These are phyloP conservation scores for Globisporangium canariense DNA, from an alignment of 352 stramenopile species.

Conservation along the genomic window DNA sequence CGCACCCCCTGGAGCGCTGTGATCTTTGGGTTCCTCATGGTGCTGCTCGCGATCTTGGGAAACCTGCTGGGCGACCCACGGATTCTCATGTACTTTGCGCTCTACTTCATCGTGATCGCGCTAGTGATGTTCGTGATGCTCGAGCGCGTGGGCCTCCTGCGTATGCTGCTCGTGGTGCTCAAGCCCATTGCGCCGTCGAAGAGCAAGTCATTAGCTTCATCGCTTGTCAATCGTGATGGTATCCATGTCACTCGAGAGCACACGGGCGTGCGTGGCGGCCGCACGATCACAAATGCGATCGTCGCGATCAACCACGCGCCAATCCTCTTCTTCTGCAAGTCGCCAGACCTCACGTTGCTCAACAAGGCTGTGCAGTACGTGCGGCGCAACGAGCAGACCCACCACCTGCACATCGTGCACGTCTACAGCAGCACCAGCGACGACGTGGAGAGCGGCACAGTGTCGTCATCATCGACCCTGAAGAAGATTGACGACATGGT, in stretches of 20 bases:
- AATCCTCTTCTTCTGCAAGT: constrained; percentile 89
- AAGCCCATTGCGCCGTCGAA: constrained; percentile 34
- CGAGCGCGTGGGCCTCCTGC: constrained; percentile 41
- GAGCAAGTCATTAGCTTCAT: background rate
- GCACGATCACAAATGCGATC: constrained; percentile 47
- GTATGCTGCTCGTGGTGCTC: constrained; percentile 28
- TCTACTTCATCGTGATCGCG: constrained; percentile 48
- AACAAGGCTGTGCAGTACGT: constrained; percentile 92
- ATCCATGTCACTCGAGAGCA: constrained; percentile 18
- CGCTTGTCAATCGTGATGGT: background rate
- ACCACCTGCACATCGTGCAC: constrained; percentile 84
- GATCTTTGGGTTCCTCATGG: constrained; percentile 40
- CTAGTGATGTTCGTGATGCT: constrained; percentile 50
- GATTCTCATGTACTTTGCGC: constrained; percentile 47
- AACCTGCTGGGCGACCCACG: constrained; percentile 46
- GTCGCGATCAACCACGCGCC: constrained; percentile 45
- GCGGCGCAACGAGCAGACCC: constrained; percentile 81
- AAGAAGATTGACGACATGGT: constrained; percentile 37
- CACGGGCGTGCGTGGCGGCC: constrained; percentile 38
- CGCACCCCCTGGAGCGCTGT: constrained; percentile 47
- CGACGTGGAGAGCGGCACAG: background rate
- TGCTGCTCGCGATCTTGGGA: constrained; percentile 43
- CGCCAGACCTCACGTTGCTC: constrained; percentile 76
- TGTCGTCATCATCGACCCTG: background rate
- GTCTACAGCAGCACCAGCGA: constrained; percentile 27